Percentiles rank a stretch among this genome's conserved stretches.
These are phyloP conservation scores for Phytophthora ohioensis DNA, from an alignment of 352 stramenopile genomes.

Conservation along the genomic window DNA sequence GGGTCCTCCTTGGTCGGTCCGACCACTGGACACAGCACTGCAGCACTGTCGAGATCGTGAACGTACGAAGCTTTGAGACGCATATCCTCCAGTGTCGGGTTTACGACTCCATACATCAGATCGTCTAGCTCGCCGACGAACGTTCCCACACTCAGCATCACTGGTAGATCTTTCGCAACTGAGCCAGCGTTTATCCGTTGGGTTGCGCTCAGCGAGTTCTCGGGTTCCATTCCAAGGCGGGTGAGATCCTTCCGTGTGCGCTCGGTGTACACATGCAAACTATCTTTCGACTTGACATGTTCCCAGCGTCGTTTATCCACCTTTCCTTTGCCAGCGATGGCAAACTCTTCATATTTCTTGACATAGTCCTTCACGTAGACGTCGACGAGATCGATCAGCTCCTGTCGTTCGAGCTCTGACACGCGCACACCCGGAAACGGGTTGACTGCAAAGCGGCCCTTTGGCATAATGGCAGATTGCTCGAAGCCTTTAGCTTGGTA, in stretches of 20 bases:
- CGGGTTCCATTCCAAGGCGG: slow-evolving; percentile 12
- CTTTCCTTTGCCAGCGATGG: slow-evolving; percentile 16
- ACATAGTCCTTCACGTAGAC: slow-evolving; percentile 27
- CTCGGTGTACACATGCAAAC: slow-evolving; percentile 24
- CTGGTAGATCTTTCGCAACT: slow-evolving; percentile 16
- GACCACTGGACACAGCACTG: slow-evolving; percentile 29
- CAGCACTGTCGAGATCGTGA: slow-evolving; percentile 27
- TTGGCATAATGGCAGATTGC: slow-evolving; percentile 9
- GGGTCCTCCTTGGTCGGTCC: slow-evolving; percentile 32
- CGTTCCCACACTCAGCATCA: slow-evolving; percentile 31
- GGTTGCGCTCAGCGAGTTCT: slow-evolving; percentile 12
- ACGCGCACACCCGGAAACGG: slow-evolving; percentile 24
- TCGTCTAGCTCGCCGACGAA: slow-evolving; percentile 40
- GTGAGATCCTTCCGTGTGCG: slow-evolving; percentile 18
- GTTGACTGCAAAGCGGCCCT: slow-evolving; percentile 17
- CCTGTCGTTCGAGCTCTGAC: slow-evolving; percentile 16
- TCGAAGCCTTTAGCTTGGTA: not conserved
- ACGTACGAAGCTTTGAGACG: slow-evolving; percentile 35
- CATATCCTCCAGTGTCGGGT: slow-evolving; percentile 39
- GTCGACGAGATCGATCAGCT: slow-evolving; percentile 26
- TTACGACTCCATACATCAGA: slow-evolving; percentile 43
- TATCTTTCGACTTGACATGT: slow-evolving; percentile 30
- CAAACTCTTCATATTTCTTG: slow-evolving; percentile 38
- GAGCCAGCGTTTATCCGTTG: slow-evolving; percentile 1
- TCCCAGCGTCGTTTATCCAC: slow-evolving; percentile 33